Evolutionary conservation across 1,284 basidiomycete genomes (phyloP).

Genomic region (Fomitopsis schrenkii): DNA sequence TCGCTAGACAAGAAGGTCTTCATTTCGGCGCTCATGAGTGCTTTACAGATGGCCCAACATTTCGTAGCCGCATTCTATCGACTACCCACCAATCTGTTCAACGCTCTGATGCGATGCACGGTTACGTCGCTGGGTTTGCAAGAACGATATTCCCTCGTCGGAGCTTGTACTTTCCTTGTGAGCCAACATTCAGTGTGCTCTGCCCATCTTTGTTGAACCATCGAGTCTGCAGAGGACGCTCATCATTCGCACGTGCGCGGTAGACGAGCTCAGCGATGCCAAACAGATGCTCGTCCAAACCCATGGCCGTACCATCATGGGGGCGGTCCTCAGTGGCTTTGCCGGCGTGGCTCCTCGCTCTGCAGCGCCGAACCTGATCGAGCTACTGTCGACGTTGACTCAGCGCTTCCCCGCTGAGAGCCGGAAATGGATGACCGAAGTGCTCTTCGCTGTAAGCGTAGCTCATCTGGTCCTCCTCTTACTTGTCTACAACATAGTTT

Average conservation of each 20-base stretch:
- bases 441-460: slow-evolving; percentile 61
- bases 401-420: slow-evolving; percentile 51
- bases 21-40: not conserved
- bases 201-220: not conserved
- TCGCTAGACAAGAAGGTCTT: slow-evolving; percentile 15
- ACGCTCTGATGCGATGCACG: slow-evolving; percentile 71
- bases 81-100: slow-evolving; percentile 61
- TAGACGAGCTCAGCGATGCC: slow-evolving; percentile 47
- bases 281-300: slow-evolving; percentile 47
- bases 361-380: slow-evolving; percentile 79
- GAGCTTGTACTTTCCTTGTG: slow-evolving; percentile 70
- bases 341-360: slow-evolving; percentile 80
- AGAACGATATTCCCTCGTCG: slow-evolving; percentile 83
- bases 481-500: not conserved
- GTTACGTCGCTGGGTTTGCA: slow-evolving; percentile 70
- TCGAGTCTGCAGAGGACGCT: slow-evolving; percentile 46
- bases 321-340: slow-evolving; percentile 71
- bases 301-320: slow-evolving; percentile 70
- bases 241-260: slow-evolving; percentile 56
- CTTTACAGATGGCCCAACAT: slow-evolving; percentile 59
- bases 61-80: slow-evolving; percentile 71
- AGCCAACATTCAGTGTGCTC: not conserved
- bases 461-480: not conserved
- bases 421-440: slow-evolving; percentile 66
- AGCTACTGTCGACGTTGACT: slow-evolving; percentile 66